A percentile compares a stretch with the other conserved stretches of the same genome.
Evolutionary conservation across 2,329 filamentous ascomycete species (phyloP).

Genomic region (Xylariaceae sp.): DNA sequence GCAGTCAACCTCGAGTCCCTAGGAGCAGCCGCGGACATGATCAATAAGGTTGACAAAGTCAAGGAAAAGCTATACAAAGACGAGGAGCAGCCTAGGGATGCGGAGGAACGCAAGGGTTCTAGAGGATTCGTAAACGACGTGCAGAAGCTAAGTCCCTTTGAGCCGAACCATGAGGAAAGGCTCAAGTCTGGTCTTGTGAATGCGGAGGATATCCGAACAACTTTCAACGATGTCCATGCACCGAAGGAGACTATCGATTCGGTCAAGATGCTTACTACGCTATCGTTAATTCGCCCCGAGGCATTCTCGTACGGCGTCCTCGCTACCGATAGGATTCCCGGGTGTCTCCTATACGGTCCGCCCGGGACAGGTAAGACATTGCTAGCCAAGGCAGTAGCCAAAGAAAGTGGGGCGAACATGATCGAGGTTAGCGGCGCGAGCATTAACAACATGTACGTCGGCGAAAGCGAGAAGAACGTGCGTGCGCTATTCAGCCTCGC

Average conservation of each 20-base stretch:
- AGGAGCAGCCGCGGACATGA: conserved; percentile 18
- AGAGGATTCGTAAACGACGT: conserved; percentile 32
- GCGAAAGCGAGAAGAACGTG: conserved; percentile 95
- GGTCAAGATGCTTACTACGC: conserved; percentile 82
- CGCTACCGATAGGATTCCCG: conserved; percentile 86
- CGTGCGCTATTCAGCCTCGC: conserved; percentile 89
- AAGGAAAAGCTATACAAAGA: conserved; percentile 40
- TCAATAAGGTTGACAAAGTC: conserved; percentile 27
- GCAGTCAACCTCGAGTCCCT: conserved; percentile 22
- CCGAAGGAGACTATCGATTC: conserved; percentile 82
- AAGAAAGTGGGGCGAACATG: conserved; percentile 69
- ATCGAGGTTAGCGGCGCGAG: conserved; percentile 90
- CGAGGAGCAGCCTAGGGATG: conserved; percentile 42
- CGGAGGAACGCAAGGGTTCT: conserved; percentile 30
- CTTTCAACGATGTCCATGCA: conserved; percentile 85
- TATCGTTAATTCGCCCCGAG: conserved; percentile 85
- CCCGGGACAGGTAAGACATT: conserved; percentile 79
- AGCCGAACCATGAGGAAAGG: conserved; percentile 79
- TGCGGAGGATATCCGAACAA: conserved; percentile 78
- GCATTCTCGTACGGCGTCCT: conserved; percentile 97
- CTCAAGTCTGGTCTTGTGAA: conserved; percentile 82
- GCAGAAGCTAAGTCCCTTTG: conserved; percentile 43
- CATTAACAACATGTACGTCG: conserved; percentile 95
- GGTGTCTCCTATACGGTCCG: conserved; percentile 84
- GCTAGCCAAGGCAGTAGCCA: conserved; percentile 69